Evolutionary conservation across 202 grass and related monocot genomes (phyloP), one percentile per base, ranked within the genome.

Genomic region (Digitaria exilis): DNA sequence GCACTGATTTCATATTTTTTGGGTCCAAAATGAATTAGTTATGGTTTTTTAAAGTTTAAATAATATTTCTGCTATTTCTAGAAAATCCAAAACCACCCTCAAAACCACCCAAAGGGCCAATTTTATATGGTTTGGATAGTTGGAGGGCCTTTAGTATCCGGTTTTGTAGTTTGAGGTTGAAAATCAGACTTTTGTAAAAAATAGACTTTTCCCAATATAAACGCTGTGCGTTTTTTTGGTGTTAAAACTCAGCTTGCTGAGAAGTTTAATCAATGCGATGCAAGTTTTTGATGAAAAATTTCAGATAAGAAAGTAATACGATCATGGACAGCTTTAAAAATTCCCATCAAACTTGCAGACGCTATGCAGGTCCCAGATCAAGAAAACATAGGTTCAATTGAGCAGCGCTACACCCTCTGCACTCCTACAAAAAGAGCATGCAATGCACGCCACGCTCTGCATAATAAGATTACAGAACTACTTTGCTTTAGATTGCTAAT

Each of bases 401-500:
- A 65, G 77, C 21, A 52, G 30, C 31, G 32, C 12, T 31, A 39
- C 17, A 56, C 37, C 59, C 26, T 58, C 39, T 37, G 19, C 22
- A 46, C 37, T 80, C 21, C 22, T 26, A 75, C 12, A 18, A 19
- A 7, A 31, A 73, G 18, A 34, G 1, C 9, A 65, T 43, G 12
- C 28, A n/a, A 24, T 39, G n/a, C 49, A 44, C 73, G 30, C 17
- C 10, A 77, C 2, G 10, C 17, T 16, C 65, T 4, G 0, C 41
- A 19, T 49, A 56, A 87, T 17, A 46, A 37, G 73, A 60, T 17
- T 68, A 81, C 75, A 67, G 19, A 41, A 82, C 41, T 66, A 59
- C 39, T 50, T 50, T 67, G 48, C 0, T 66, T 18, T 44, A 44
- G 18, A 43, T 26, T 41, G 66, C 24, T 60, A 60, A 57, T 46